Percentiles rank a stretch among this genome's conserved stretches.
phyloP scores from a whole-genome alignment of 768 basidiomycete species.

The Tylopilus plumbeoviolaceoides region DNA sequence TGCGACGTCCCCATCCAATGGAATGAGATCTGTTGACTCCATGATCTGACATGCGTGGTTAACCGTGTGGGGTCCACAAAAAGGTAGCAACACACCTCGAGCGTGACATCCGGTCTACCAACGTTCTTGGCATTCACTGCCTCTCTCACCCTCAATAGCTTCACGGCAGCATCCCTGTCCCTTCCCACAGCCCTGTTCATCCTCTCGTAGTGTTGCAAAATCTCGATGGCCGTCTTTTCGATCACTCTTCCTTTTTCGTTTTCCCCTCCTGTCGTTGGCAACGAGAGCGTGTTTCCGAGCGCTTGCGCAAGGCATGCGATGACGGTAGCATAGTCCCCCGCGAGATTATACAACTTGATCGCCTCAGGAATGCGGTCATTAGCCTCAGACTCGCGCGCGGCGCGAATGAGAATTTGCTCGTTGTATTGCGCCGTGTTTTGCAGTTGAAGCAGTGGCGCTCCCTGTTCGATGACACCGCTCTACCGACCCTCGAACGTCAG shows the following conservation, averaged over 20 bases:
- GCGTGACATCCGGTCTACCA: conserved; percentile 68
- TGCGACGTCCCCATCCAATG: conserved; percentile 78
- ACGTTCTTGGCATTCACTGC: conserved; percentile 73
- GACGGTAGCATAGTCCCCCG: conserved; percentile 86
- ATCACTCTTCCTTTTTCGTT: conserved; percentile 60
- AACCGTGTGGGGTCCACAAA: not conserved
- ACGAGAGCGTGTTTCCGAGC: conserved; percentile 75
- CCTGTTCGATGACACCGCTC: conserved; percentile 87
- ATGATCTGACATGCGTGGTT: conserved; percentile 52
- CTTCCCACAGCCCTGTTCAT: conserved; percentile 69
- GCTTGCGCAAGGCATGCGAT: conserved; percentile 83
- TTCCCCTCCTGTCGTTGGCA: conserved; percentile 47
- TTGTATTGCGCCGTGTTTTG: conserved; percentile 65
- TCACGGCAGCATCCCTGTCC: conserved; percentile 69
- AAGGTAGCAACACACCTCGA: conserved; percentile 60
- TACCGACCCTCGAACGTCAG: conserved; percentile 27
- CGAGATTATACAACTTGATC: conserved; percentile 93
- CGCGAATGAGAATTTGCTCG: conserved; percentile 75
- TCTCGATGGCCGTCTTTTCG: conserved; percentile 73
- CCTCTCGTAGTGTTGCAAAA: conserved; percentile 75
- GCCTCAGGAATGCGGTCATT: conserved; percentile 87
- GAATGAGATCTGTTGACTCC: conserved; percentile 83
- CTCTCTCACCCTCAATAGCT: conserved; percentile 75
- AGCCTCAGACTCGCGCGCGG: conserved; percentile 77
- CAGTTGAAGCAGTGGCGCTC: conserved; percentile 71